A percentile compares a stretch with the other conserved stretches of the same genome.
These are phyloP conservation scores for Mentha longifolia DNA, from an alignment of 257 asterid species.

Conservation along the genomic window DNA sequence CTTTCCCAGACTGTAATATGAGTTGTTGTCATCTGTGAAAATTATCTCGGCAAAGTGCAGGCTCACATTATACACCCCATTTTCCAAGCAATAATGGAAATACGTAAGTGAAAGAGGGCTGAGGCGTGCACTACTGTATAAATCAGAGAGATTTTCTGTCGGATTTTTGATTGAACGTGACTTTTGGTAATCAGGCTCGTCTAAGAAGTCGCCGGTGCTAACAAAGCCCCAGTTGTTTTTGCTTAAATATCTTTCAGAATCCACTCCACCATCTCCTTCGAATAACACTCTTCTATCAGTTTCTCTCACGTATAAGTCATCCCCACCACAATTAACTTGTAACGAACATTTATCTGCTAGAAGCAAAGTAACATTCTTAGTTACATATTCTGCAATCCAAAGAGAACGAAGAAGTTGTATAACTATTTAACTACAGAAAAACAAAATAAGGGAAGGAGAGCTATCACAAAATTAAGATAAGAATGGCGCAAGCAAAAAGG, in stretches of 20 bases:
- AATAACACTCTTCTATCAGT: slow-evolving; percentile 44
- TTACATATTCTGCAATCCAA: slow-evolving; percentile 22
- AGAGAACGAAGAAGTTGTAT: neutral
- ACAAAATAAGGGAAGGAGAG: neutral
- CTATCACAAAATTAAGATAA: slow-evolving; percentile 5
- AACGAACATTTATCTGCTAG: slow-evolving; percentile 79
- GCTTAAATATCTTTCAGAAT: slow-evolving; percentile 54
- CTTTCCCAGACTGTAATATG: slow-evolving; percentile 75
- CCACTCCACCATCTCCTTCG: slow-evolving; percentile 82
- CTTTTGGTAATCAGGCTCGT: slow-evolving; percentile 57
- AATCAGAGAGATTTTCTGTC: slow-evolving; percentile 50
- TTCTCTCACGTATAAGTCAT: slow-evolving; percentile 51
- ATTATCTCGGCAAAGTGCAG: slow-evolving; percentile 78
- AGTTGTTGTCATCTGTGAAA: slow-evolving; percentile 64
- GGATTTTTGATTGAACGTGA: slow-evolving; percentile 47
- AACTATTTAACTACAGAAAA: slow-evolving; percentile 3
- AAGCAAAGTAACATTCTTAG: slow-evolving; percentile 33
- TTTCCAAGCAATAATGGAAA: slow-evolving; percentile 81
- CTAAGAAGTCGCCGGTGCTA: slow-evolving; percentile 91
- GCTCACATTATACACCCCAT: slow-evolving; percentile 74
- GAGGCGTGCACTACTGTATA: slow-evolving; percentile 74
- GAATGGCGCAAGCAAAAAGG: too few relatives aligned
- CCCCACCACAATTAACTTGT: slow-evolving; percentile 81
- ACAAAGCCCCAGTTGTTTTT: slow-evolving; percentile 73
- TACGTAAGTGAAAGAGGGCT: slow-evolving; percentile 81